Conservation (phyloP, 306 rosid species). For the Dryas octopetala region DNA sequence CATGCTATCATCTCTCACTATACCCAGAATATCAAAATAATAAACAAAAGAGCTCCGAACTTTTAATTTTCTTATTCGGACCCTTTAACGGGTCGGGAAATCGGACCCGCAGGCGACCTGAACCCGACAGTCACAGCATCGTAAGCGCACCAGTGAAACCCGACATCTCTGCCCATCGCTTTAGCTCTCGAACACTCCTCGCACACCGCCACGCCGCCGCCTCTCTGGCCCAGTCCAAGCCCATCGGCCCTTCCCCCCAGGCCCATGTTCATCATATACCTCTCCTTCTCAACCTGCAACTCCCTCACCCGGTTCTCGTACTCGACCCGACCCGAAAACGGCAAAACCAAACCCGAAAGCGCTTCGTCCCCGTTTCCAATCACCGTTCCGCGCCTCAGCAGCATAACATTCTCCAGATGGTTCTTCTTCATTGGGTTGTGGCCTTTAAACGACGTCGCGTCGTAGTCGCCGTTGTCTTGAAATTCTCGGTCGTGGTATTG, state of each 20-base stretch:
- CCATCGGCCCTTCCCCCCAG: neutral
- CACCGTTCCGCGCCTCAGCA: constrained; percentile 42
- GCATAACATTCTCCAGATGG: constrained; percentile 43
- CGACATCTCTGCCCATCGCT: constrained; percentile 34
- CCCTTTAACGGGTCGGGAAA: constrained; percentile 55
- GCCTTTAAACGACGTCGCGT: neutral
- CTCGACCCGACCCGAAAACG: constrained; percentile 31
- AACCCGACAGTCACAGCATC: constrained; percentile 57
- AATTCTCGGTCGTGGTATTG: neutral
- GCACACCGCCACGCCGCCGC: constrained; percentile 24
- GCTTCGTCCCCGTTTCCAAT: constrained; percentile 12
- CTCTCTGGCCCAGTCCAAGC: constrained; percentile 7
- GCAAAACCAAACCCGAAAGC: constrained; percentile 19
- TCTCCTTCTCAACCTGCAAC: constrained; percentile 38
- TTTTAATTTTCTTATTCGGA: constrained; percentile 28
- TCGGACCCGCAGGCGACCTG: constrained; percentile 70
- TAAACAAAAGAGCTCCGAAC: neutral
- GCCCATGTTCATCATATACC: constrained; percentile 40
- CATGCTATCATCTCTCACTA: constrained; percentile 4
- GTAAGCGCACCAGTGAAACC: constrained; percentile 63
- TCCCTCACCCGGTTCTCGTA: constrained; percentile 38
- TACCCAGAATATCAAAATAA: too few species aligned
- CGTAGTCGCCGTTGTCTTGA: neutral
- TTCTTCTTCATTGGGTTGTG: constrained; percentile 12
- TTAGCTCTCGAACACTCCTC: constrained; percentile 43